phyloP scores from a whole-genome alignment of 257 asterid species.

The Solanum gandarillasii region DNA sequence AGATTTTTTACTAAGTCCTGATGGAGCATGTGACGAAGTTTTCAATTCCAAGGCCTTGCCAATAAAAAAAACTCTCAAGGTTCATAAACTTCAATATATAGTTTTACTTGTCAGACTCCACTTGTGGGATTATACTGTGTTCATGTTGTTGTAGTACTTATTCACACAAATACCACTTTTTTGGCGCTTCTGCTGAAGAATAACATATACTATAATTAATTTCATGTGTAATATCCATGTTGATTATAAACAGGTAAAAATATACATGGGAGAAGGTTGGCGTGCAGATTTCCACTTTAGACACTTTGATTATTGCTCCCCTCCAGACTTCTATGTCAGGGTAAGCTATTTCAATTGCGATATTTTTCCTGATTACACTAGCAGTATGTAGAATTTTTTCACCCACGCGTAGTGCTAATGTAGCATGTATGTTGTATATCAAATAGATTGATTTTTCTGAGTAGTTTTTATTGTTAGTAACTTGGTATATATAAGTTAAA shows the following conservation, averaged over 20 bases:
- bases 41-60: not conserved
- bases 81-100: not conserved
- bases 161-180: not conserved
- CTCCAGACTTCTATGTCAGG: constrained; percentile 7
- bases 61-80: constrained; percentile 6
- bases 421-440: not conserved
- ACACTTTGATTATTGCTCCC: constrained; percentile 12
- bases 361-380: not conserved
- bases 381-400: not conserved
- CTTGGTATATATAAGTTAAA: not conserved
- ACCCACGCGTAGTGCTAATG: not conserved
- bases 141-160: not conserved
- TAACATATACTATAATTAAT: not conserved
- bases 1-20: not conserved
- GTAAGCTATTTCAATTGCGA: not conserved
- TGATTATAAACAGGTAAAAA: not conserved
- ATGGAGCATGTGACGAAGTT: not conserved
- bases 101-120: not conserved
- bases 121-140: not conserved
- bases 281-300: constrained; percentile 5
- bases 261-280: constrained; percentile 18
- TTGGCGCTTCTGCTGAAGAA: not conserved
- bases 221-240: not conserved
- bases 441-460: not conserved
- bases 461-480: not conserved